Percentiles rank a stretch among this genome's conserved stretches.
phyloP scores from a whole-genome alignment of 306 rosid species.

The Vachellia collinsii region DNA sequence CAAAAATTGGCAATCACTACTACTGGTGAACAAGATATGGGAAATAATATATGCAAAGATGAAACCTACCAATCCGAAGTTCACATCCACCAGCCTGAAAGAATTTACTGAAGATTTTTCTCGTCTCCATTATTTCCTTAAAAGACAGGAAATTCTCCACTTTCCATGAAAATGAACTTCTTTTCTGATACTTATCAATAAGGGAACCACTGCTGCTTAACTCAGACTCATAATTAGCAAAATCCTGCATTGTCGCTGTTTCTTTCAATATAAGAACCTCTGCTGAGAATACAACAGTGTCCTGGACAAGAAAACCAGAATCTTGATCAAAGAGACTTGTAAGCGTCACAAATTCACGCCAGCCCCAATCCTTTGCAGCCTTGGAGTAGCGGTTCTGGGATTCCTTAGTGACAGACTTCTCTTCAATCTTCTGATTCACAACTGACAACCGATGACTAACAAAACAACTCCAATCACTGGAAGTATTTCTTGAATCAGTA shows the following conservation, averaged over 20 bases:
- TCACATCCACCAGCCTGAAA: conserved; percentile 99
- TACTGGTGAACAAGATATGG: conserved; percentile 28
- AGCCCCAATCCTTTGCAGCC: conserved; percentile 99
- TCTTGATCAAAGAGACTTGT: conserved; percentile 99
- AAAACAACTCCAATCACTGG: conserved; percentile 99
- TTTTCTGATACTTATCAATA: conserved; percentile 57
- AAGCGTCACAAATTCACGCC: conserved; percentile 99
- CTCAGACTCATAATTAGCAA: conserved; percentile 68
- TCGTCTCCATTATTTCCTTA: conserved; percentile 98
- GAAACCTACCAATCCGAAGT: conserved; percentile 91
- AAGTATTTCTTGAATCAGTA: conserved; percentile 93
- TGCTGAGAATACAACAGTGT: conserved; percentile 93
- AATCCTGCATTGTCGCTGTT: conserved; percentile 89
- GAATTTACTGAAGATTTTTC: conserved; percentile 98
- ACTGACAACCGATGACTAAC: conserved; percentile 96
- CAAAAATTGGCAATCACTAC: conserved; percentile 37
- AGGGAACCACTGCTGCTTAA: conserved; percentile 50
- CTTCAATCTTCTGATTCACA: conserved; percentile 90
- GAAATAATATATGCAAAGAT: conserved; percentile 5
- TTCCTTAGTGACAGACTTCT: conserved; percentile 96
- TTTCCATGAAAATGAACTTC: conserved; percentile 96
- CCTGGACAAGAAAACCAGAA: conserved; percentile 96
- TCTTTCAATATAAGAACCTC: conserved; percentile 98
- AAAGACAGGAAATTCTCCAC: conserved; percentile 97
- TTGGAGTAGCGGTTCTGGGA: conserved; percentile 99